phyloP scores from a whole-genome alignment of 805 yeast genomes.

The Pichia cabralensis region DNA sequence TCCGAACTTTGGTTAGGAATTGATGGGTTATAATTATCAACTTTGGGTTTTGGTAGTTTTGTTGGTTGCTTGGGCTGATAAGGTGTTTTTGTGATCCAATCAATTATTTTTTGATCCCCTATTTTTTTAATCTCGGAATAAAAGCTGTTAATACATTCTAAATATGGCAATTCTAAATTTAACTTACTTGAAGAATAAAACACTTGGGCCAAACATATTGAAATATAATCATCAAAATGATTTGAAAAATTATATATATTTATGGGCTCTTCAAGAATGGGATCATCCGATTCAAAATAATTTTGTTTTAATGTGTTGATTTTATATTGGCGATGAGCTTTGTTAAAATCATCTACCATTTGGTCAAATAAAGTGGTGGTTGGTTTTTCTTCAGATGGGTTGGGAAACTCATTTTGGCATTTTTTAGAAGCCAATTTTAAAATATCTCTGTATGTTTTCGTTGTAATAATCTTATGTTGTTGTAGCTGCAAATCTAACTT shows the following conservation, averaged over 20 bases:
- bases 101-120: slow-evolving; percentile 9
- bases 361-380: slow-evolving; percentile 12
- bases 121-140: slow-evolving; percentile 14
- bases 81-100: slow-evolving; percentile 13
- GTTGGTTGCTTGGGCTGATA: not conserved
- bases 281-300: slow-evolving; percentile 5
- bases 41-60: not conserved
- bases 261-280: slow-evolving; percentile 9
- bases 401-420: slow-evolving; percentile 22
- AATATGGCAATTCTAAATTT: slow-evolving; percentile 14
- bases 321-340: slow-evolving; percentile 6
- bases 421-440: slow-evolving; percentile 14
- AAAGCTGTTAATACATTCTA: slow-evolving; percentile 17
- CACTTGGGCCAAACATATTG: slow-evolving; percentile 15
- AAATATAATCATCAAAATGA: slow-evolving; percentile 12
- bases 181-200: slow-evolving; percentile 9
- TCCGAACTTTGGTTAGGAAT: no score
- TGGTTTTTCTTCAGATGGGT: slow-evolving; percentile 10
- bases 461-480: slow-evolving; percentile 7
- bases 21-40: not conserved
- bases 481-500: slow-evolving; percentile 10
- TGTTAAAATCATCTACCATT: slow-evolving; percentile 17
- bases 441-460: slow-evolving; percentile 17
- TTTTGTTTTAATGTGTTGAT: not conserved
- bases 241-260: slow-evolving; percentile 16